Percentiles rank a stretch among this genome's conserved stretches.
Evolutionary conservation across 768 basidiomycete genomes (phyloP).

Genomic region (Kockovaella imperatae): DNA sequence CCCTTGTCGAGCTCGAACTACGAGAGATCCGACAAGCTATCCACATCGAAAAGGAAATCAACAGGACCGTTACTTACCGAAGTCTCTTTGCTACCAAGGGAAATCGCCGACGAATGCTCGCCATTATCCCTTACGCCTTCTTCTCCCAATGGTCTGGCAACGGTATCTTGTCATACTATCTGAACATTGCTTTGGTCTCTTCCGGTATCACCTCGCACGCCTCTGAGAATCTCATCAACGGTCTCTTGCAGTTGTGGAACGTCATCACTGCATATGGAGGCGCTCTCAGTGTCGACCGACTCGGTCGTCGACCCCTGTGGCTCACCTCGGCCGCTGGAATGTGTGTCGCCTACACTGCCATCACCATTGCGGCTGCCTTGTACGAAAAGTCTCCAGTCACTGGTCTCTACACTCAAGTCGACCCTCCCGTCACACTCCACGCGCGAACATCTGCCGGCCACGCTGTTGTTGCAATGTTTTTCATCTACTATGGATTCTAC

Average conservation of each 20-base stretch:
- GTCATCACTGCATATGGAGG: slow-evolving; percentile 11
- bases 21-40: slow-evolving; percentile 50
- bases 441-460: slow-evolving; percentile 24
- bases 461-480: slow-evolving; percentile 40
- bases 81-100: slow-evolving; percentile 16
- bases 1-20: slow-evolving; percentile 32
- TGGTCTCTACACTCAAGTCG: slow-evolving; percentile 13
- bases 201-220: slow-evolving; percentile 32
- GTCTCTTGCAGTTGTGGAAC: slow-evolving; percentile 30
- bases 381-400: slow-evolving; percentile 29
- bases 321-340: slow-evolving; percentile 27
- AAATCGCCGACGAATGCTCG: slow-evolving; percentile 22
- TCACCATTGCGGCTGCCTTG: slow-evolving; percentile 26
- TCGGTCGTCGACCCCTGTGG: slow-evolving; percentile 32
- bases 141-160: slow-evolving; percentile 43
- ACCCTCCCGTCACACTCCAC: slow-evolving; percentile 25
- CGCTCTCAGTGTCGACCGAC: slow-evolving; percentile 32
- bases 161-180: slow-evolving; percentile 40
- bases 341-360: slow-evolving; percentile 11
- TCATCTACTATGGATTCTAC: slow-evolving; percentile 36
- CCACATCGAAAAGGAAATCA: slow-evolving; percentile 21
- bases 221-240: slow-evolving; percentile 24
- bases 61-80: slow-evolving; percentile 18
- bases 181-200: slow-evolving; percentile 28
- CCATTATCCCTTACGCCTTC: slow-evolving; percentile 30